Evolutionary conservation across 2,329 filamentous ascomycete species (phyloP).

Genomic region (Neobulgaria alba): DNA sequence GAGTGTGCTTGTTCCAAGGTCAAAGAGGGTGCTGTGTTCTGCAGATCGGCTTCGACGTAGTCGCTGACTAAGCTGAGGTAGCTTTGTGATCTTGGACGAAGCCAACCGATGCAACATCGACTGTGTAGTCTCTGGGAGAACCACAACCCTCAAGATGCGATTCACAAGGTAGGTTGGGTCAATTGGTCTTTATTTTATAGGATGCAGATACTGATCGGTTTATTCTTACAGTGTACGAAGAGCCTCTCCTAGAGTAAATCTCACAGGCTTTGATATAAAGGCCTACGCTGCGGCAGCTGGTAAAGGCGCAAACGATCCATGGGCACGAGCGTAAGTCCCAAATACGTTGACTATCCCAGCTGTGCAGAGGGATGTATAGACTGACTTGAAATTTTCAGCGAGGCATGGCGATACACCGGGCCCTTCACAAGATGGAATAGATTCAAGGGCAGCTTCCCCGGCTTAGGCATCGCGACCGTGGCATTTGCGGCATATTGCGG

Average conservation of each 20-base stretch:
- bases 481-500: constrained; percentile 85
- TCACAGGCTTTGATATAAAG: constrained; percentile 87
- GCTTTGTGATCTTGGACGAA: not conserved
- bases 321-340: constrained; percentile 51
- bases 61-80: not conserved
- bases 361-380: not conserved
- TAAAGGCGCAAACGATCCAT: constrained; percentile 53
- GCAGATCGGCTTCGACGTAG: not conserved
- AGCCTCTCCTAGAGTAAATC: constrained; percentile 49
- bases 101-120: not conserved
- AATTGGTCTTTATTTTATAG: constrained; percentile 4
- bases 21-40: not conserved
- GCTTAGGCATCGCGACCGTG: constrained; percentile 83
- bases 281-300: constrained; percentile 67
- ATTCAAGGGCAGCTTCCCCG: constrained; percentile 79
- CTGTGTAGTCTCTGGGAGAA: constrained; percentile 1
- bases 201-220: not conserved
- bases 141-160: constrained; percentile 23
- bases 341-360: not conserved
- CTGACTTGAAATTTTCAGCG: constrained; percentile 45
- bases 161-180: constrained; percentile 23
- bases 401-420: constrained; percentile 90
- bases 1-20: too few species aligned
- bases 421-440: constrained; percentile 83
- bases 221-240: constrained; percentile 27